Evolutionary conservation across 176 grass and related monocot genomes (phyloP), one percentile per base, ranked within the genome.

Genomic region (Zoysia pacifica): DNA sequence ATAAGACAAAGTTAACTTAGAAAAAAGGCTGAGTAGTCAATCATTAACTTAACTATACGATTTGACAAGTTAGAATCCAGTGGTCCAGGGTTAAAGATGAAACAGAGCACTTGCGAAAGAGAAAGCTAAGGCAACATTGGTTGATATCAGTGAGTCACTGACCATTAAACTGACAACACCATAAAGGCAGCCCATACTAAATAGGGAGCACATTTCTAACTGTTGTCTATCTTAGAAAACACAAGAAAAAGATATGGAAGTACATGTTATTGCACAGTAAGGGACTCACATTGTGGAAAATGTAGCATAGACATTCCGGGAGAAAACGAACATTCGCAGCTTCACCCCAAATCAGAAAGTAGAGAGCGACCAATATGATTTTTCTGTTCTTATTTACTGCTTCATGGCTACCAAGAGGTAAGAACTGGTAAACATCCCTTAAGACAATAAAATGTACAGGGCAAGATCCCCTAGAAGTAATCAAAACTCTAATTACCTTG

Each of bases 281-380:
- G 62, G 19, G 66, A 85, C 96, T 98, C 75, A 98, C 96, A 66
- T 98, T 87, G 73, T 98, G 96, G 79, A 98, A 98, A 83, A 98
- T 98, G 80, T 94, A 98, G 78, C 96, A 98, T 74, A 98, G 62
- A 77, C 96, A 94, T 82, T 94, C 96, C 64, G 96, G 92, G 79
- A 98, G 92, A 83, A 98, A 98, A 14, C 96, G 90, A 58, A 93
- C 48, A 86, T 94, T 98, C 45, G 92, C 92, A 79, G 96, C 96
- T 83, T 98, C 96, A 54, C 96, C 96, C 96, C 96, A 98, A 76
- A 94, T 93, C 45, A 98, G 88, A 75, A 87, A 98, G 75, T 98
- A 98, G 43, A 98, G 85, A 60, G 90, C 86, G 76, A 98, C 82
- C 59, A 94, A 86, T 81, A 94, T 92, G 66, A 94, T 69, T 60